Base-by-base conservation (phyloP, 1,284 basidiomycete genomes). In the Malassezia sp. region DNA sequence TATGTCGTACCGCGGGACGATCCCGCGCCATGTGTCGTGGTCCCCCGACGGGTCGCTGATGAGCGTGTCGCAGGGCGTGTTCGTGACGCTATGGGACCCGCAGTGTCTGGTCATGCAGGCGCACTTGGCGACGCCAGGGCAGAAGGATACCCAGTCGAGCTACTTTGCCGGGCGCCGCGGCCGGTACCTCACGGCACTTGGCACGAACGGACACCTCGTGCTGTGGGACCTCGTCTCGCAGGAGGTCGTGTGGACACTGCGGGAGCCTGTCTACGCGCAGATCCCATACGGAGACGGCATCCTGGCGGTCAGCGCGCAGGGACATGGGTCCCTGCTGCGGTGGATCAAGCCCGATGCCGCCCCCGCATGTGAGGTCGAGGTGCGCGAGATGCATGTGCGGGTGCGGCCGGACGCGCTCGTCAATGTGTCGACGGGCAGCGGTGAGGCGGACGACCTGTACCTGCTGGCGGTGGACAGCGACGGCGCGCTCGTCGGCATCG, bases 21-120 rank as follows among this genome's bases (percentile, higher is more conserved):
- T 43, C 9, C 61, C 63, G 2, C 44, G 38, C 3, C 23, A 80
- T 43, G 74, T 79, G 0, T 76, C 80, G 0, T 95, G 87, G 79
- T 86, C 89, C 5, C 78, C 78, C 1, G 91, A 96, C 67, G 84
- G 80, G 7, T 89, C 89, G 10, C 75, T 97, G 29, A 74, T 96
- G 21, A 84, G 83, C 4, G 76, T 91, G 6, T 76, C 81, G 7
- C 78, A 85, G 41, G 80, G 79, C 0, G 67, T 76, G 17, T 78
- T 80, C 47, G 76, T 91, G 38, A 80, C 81, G 5, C 71, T 97
- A 3, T 93, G 86, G 73, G 81, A 87, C 59, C 78, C 84, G 0
- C 65, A 74, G 22, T 80, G 79, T 33, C 84, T 82, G 57, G 71
- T 76, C n/a, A 73, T 85, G 20, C 73, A 79, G 14, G 78, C 79